Conservation (phyloP, 352 stramenopile genomes). For the Pythium dissimile region DNA sequence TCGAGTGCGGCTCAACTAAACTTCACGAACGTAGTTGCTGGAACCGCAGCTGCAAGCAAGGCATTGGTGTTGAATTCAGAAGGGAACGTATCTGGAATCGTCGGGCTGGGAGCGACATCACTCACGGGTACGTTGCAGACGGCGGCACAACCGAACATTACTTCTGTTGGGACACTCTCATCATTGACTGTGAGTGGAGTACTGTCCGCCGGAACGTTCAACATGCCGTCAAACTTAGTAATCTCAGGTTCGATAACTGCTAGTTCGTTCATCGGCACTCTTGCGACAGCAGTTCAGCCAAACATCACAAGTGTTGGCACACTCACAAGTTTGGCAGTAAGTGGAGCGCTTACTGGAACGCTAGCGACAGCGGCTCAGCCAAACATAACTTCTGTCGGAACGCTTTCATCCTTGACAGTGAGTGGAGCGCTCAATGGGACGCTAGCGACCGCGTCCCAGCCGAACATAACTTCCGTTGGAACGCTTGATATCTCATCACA, state of each 20-base stretch:
- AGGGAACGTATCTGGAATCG: neutral
- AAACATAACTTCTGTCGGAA: too few relatives aligned
- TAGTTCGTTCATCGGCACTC: neutral
- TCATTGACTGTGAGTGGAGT: neutral
- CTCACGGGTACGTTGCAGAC: neutral
- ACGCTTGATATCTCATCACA: too few relatives aligned
- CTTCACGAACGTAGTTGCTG: neutral
- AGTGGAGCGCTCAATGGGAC: too few relatives aligned
- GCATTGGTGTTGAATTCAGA: neutral
- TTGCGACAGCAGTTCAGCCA: too few relatives aligned
- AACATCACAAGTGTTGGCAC: too few relatives aligned
- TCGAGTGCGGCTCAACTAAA: neutral
- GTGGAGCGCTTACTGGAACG: too few relatives aligned
- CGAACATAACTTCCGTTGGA: too few relatives aligned
- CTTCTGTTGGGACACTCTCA: neutral
- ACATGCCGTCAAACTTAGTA: too few relatives aligned
- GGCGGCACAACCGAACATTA: neutral
- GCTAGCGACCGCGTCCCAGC: too few relatives aligned
- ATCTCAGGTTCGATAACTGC: neutral
- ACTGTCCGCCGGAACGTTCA: neutral
- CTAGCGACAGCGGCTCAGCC: too few relatives aligned
- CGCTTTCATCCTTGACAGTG: too few relatives aligned
- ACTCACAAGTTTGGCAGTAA: too few relatives aligned
- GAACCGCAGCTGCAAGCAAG: neutral
- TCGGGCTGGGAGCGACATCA: neutral